These are phyloP conservation scores for Phylloporus arenicola DNA, from an alignment of 768 basidiomycete species.

Conservation along the genomic window DNA sequence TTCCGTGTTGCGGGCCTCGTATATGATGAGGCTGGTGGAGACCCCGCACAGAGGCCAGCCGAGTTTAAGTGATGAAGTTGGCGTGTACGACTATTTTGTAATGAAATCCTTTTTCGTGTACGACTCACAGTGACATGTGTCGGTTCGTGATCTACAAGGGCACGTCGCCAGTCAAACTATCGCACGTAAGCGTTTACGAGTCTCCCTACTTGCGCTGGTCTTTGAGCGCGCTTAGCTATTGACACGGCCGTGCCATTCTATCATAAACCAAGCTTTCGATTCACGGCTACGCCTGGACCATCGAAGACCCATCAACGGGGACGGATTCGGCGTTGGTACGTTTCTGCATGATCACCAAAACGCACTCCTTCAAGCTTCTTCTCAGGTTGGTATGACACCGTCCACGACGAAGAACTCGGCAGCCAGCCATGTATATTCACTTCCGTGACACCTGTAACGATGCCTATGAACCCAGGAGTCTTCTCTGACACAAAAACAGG, in stretches of 20 bases:
- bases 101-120: slow-evolving; percentile 1
- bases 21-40: slow-evolving; percentile 79
- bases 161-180: slow-evolving; percentile 86
- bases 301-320: slow-evolving; percentile 86
- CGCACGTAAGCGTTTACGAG: slow-evolving; percentile 51
- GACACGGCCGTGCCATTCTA: slow-evolving; percentile 90
- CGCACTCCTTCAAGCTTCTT: neutral
- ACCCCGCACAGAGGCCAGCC: slow-evolving; percentile 65
- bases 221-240: slow-evolving; percentile 51
- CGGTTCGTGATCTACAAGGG: slow-evolving; percentile 95
- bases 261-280: slow-evolving; percentile 97
- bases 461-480: neutral
- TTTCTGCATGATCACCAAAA: slow-evolving; percentile 5
- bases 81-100: neutral
- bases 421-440: slow-evolving; percentile 93
- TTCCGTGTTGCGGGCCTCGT: slow-evolving; percentile 81
- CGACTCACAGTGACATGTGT: slow-evolving; percentile 48
- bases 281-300: slow-evolving; percentile 80
- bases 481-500: slow-evolving; percentile 42
- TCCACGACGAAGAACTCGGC: slow-evolving; percentile 77
- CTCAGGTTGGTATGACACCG: slow-evolving; percentile 90
- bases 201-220: neutral
- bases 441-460: slow-evolving; percentile 80
- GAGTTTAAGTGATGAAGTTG: slow-evolving; percentile 50
- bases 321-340: slow-evolving; percentile 93